Conservation (phyloP, 495 filamentous ascomycete species). For the Melanomma pulvis-pyrius region DNA sequence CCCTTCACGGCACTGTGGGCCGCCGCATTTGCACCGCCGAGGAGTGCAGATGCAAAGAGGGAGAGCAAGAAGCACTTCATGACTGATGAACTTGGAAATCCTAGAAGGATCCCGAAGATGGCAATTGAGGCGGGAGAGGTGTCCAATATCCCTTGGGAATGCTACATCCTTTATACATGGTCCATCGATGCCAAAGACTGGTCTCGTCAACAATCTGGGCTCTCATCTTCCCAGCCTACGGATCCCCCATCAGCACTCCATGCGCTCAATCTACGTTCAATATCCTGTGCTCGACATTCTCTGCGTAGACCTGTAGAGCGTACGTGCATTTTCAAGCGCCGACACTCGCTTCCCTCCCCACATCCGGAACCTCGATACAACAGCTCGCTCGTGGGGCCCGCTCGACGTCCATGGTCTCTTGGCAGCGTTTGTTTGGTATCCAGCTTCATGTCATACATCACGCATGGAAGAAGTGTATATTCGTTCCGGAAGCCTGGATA, state of each 20-base stretch:
- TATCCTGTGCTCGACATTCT: neutral
- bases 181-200: neutral
- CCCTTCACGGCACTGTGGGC: constrained; percentile 22
- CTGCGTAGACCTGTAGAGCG: neutral
- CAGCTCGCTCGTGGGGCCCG: neutral
- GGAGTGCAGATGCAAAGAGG: neutral
- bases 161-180: neutral
- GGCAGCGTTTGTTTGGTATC: neutral
- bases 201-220: neutral
- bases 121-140: neutral
- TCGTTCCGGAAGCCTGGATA: constrained; percentile 13
- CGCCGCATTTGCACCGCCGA: constrained; percentile 1
- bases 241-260: neutral
- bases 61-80: constrained; percentile 2
- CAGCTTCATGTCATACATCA: neutral
- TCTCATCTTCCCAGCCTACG: neutral
- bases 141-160: neutral
- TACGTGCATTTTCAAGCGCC: neutral
- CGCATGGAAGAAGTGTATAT: neutral
- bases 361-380: neutral
- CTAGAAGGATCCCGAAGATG: neutral
- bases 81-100: neutral
- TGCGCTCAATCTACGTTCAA: neutral
- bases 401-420: neutral
- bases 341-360: neutral